phyloP scores from a whole-genome alignment of 148 eudicot species.

The Rhododendron griersonianum region DNA sequence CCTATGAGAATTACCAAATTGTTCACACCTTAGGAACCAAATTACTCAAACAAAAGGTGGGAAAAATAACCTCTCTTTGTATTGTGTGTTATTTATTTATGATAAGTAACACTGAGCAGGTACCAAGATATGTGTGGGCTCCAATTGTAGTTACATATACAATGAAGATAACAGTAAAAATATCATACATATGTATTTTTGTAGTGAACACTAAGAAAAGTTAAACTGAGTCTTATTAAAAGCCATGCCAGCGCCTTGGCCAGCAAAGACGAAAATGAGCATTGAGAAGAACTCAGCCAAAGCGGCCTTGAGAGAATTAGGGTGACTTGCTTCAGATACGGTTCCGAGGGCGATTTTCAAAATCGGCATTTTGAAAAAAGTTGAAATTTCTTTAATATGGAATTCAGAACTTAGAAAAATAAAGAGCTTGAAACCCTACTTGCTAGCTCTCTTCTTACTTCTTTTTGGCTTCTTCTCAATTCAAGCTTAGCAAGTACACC shows the following conservation, averaged over 20 bases:
- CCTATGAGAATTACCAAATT: background rate
- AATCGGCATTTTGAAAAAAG: conserved; percentile 42
- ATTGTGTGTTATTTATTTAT: background rate
- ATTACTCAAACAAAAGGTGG: background rate
- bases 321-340: conserved; percentile 45
- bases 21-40: background rate
- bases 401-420: background rate
- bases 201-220: background rate
- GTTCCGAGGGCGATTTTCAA: conserved; percentile 46
- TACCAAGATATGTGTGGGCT: too few relatives aligned
- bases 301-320: conserved; percentile 62
- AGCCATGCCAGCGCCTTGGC: conserved; percentile 85
- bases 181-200: too few relatives aligned
- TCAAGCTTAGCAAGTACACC: too few relatives aligned
- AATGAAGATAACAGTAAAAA: background rate
- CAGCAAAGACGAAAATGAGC: conserved; percentile 82
- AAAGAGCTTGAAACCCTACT: background rate
- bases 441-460: too few relatives aligned
- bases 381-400: background rate
- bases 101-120: background rate
- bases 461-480: too few relatives aligned
- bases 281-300: conserved; percentile 77
- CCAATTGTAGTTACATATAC: background rate
- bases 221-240: conserved; percentile 35
- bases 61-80: background rate